Evolutionary conservation across 345 rosid genomes (phyloP), one percentile per base, ranked within the genome.

Genomic region (Triadica sebifera): DNA sequence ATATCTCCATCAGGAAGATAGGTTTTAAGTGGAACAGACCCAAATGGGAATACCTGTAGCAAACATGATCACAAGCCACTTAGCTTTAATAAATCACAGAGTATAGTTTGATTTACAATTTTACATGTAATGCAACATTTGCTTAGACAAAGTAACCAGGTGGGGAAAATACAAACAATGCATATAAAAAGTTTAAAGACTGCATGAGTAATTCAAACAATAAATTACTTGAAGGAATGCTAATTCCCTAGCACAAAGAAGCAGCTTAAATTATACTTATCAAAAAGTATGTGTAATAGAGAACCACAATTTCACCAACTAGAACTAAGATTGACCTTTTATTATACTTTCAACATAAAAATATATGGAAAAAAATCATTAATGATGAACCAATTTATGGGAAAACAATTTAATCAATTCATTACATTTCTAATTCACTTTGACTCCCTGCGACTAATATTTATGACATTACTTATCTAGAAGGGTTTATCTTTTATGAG

Each of bases 1-100:
- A 93, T 91, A 79, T 93, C 98, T 65, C 97, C 97, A 81, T 93
- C 98, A 59, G 98, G 98, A 72, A 93, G 98, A 89, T 93, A 93
- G 4, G 98, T 93, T 86, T 85, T 93, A 84, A 93, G 80, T 3
- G 98, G 98, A 12, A 93, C 98, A 7, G 98, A 93, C 51, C 98
- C 98, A 83, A 90, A 93, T 24, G 97, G 90, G 79, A 81, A 86
- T 41, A 93, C 98, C 98, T 93, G 85, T 53, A 75, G 82, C 22
- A 49, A 67, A 46, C 56, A 67, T 25, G 17, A 46, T 67, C 15
- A 67, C n/a, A 67, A 67, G 53, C 41, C 45, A 67, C 20, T 64
- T 16, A 16, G 22, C 39, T 39, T 41, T 17, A 41, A 39, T 25
- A 17, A 41, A 64, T 16, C 20, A 38, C 3, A 64, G 7, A 64